Base-by-base conservation (phyloP, 345 rosid genomes). In the Eucalyptus rudis region DNA sequence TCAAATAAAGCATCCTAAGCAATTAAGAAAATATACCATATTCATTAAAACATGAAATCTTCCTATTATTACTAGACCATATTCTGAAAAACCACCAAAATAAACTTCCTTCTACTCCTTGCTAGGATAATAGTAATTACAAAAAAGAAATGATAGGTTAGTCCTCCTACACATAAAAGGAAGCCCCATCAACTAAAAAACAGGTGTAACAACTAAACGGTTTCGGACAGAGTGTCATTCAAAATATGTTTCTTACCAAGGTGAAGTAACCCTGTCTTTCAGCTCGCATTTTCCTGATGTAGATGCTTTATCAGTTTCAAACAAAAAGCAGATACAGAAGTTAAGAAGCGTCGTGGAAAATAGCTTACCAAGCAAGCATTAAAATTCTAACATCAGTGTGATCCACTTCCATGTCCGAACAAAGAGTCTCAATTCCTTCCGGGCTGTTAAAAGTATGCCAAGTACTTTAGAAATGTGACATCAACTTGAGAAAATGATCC, bases 221-320 rank as follows among this genome's bases (percentile, higher is more conserved):
- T 84, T 13, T 29, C 3, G 2, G 22, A 85, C 51, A 45, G 33
- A 10, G 83, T 33, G 22, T 64, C 47, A 31, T 19, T 49, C 4
- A 80, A 40, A 40, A 47, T 16, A 47, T 33, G 86, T 29, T 89
- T 64, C 95, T 94, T 93, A 96, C 99, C 95, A 94, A 89, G 56
- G 98, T 98, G 89, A 98, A 98, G 93, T 98, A 98, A 88, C 98
- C 99, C 87, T 97, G 99, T 92, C 95, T 98, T 93, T 97, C 99
- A 68, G 98, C 93, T 93, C 95, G 96, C 99, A 98, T 97, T 91
- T 96, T 98, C 99, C 99, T 98, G 91, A 13, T 52, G 40, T 31
- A 27, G 89, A 86, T 71, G 40, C 89, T 29, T 33, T 85, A 83
- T 87, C 62, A 88, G 88, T 86, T 88, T 88, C 86, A 59, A 22